phyloP scores from a whole-genome alignment of 148 eudicot genomes.

The Vaccinium darrowii region DNA sequence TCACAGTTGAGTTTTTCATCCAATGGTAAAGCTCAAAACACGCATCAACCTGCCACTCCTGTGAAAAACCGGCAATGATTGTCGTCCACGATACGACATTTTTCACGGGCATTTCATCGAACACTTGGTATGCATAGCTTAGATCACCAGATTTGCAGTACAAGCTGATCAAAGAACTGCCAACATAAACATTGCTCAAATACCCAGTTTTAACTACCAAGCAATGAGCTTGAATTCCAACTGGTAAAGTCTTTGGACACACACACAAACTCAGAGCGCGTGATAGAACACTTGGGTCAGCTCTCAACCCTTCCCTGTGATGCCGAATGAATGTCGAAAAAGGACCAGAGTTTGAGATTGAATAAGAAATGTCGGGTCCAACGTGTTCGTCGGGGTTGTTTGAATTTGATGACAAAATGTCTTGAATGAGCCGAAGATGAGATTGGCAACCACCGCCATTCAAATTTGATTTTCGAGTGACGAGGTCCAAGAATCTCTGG shows the following conservation, averaged over 20 bases:
- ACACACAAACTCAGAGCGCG: background rate
- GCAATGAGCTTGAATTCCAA: background rate
- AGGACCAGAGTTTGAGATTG: background rate
- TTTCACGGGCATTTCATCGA: background rate
- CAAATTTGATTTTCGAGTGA: background rate
- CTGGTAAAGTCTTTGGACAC: background rate
- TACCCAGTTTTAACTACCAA: background rate
- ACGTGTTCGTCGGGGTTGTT: background rate
- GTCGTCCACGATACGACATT: constrained; percentile 3
- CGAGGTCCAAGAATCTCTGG: background rate
- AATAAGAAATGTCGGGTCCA: background rate
- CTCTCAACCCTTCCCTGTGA: background rate
- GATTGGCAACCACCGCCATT: background rate
- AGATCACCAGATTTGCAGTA: background rate
- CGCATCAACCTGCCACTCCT: background rate
- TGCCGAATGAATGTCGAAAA: too few species aligned
- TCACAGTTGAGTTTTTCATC: background rate
- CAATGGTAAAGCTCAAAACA: background rate
- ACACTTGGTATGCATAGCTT: background rate
- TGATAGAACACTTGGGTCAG: background rate
- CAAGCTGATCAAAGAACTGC: background rate
- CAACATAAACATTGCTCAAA: background rate
- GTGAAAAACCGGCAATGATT: background rate
- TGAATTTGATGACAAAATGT: background rate
- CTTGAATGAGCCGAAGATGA: constrained; percentile 5